A percentile compares a stretch with the other conserved stretches of the same genome.
Evolutionary conservation across 106 monocot species (phyloP).

Genomic region (Dioscorea dumetorum): DNA sequence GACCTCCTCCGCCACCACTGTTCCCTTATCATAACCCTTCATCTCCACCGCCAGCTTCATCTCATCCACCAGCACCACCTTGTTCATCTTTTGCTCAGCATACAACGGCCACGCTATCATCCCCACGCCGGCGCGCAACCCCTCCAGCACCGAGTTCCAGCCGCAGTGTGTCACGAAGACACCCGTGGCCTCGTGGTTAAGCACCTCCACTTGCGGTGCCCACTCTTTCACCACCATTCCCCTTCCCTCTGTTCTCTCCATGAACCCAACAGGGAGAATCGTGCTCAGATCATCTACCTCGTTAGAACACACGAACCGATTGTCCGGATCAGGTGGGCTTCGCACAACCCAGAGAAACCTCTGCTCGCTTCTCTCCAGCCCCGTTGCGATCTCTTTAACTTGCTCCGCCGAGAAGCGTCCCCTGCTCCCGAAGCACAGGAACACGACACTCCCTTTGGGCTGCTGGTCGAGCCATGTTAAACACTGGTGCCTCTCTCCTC

Average conservation of each 20-base stretch:
- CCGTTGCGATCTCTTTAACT: constrained; percentile 14
- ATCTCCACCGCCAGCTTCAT: constrained; percentile 12
- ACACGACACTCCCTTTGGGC: constrained; percentile 23
- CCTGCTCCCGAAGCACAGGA: constrained; percentile 22
- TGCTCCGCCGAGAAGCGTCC: constrained; percentile 18
- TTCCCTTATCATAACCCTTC: constrained; percentile 20
- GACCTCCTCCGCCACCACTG: constrained; percentile 22
- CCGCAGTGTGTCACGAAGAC: constrained; percentile 32
- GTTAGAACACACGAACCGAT: neutral
- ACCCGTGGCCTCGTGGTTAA: constrained; percentile 10
- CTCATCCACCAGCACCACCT: constrained; percentile 17
- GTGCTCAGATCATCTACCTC: constrained; percentile 14
- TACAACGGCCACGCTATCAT: constrained; percentile 31
- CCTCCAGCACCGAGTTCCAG: constrained; percentile 27
- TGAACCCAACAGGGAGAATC: constrained; percentile 19
- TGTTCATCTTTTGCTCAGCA: constrained; percentile 27
- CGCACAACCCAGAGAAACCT: constrained; percentile 27
- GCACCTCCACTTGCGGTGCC: constrained; percentile 13
- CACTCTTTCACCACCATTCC: constrained; percentile 17
- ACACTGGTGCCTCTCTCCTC: neutral
- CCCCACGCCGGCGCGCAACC: constrained; percentile 15
- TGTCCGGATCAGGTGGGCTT: constrained; percentile 4
- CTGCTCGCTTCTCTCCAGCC: constrained; percentile 22
- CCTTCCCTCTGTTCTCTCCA: constrained; percentile 9
- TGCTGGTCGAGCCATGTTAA: constrained; percentile 21